A percentile compares a stretch with the other conserved stretches of the same genome.
Conservation (phyloP, 768 basidiomycete genomes). For the Paxillus rubicundulus region DNA sequence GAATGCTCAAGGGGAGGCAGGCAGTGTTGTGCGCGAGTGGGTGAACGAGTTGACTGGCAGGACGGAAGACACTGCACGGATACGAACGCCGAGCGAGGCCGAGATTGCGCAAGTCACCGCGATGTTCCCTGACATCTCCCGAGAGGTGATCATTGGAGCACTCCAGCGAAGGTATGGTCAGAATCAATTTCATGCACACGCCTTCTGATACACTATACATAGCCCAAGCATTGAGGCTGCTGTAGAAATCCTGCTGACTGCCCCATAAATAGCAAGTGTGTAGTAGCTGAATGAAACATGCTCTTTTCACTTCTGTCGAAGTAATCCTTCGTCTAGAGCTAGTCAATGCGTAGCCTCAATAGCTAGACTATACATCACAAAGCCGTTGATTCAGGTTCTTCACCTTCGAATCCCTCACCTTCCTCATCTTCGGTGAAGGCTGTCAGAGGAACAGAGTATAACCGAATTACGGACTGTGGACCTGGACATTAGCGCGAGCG, state of each 20-base stretch:
- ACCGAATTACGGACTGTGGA: constrained; percentile 81
- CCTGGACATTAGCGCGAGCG: constrained; percentile 55
- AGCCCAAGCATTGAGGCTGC: constrained; percentile 80
- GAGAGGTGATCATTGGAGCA: constrained; percentile 71
- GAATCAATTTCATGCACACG: background rate
- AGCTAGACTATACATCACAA: constrained; percentile 16
- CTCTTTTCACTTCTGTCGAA: background rate
- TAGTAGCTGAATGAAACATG: background rate
- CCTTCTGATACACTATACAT: constrained; percentile 10
- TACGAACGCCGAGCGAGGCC: constrained; percentile 68
- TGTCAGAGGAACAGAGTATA: constrained; percentile 88
- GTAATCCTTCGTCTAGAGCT: background rate
- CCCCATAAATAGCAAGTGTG: constrained; percentile 30
- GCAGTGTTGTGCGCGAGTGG: constrained; percentile 69
- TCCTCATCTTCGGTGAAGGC: constrained; percentile 87
- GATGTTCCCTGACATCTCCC: constrained; percentile 82
- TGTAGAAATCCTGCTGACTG: constrained; percentile 71
- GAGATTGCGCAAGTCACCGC: constrained; percentile 71
- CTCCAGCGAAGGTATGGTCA: constrained; percentile 74
- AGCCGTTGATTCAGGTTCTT: constrained; percentile 37
- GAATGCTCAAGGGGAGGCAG: constrained; percentile 25
- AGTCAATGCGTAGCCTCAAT: background rate
- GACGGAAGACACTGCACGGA: constrained; percentile 51
- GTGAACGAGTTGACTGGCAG: constrained; percentile 76
- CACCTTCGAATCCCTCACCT: constrained; percentile 40